Base-by-base conservation (phyloP, 1,139 yeast species). In the Starmera stellimalicola region DNA sequence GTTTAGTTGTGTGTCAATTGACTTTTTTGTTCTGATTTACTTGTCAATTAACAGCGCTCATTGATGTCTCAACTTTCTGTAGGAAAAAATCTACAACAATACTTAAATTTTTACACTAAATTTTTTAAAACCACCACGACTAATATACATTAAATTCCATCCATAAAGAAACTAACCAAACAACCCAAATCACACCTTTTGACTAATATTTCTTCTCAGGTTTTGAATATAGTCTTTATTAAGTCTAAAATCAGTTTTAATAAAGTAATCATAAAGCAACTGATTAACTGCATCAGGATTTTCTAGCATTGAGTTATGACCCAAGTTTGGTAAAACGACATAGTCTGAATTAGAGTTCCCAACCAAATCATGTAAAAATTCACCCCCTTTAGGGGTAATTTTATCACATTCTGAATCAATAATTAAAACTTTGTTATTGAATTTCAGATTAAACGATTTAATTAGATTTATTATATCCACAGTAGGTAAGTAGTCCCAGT, bases 281-380 rank as follows among this genome's bases (percentile, higher is more conserved):
- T 3, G 16, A 19, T 33, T 45, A 8, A 48, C 31, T 22, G 37
- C 33, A 6, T 37, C 26, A 20, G 33, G 35, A 1, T 37, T 34
- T 18, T 47, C 51, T 11, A 48, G 26, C 25, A 38, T 38, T 29
- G 47, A 18, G 28, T 48, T 48, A 25, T 48, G 52, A 1, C 52
- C 52, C 5, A 44, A 40, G 10, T 38, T 29, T n/a, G 36, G 37
- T 17, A 48, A 15, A 6, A 31, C 27, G 9, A 32, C 29, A 29
- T 45, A 48, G 4, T 37, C 31, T 8, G 40, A 31, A 9, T 24
- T 14, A 2, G 8, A 7, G 2, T 35, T 29, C 5, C 49, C 51
- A 7, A 45, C 11, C 3, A 46, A 30, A 7, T 44, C 45, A 22
- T 45, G 39, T 18, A 43, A 44, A 2, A 38, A 26, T 6, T 34